Percentiles rank a stretch among this genome's conserved stretches.
Evolutionary conservation across 129 eudicot genomes (phyloP).

Genomic region (Flaveria linearis): DNA sequence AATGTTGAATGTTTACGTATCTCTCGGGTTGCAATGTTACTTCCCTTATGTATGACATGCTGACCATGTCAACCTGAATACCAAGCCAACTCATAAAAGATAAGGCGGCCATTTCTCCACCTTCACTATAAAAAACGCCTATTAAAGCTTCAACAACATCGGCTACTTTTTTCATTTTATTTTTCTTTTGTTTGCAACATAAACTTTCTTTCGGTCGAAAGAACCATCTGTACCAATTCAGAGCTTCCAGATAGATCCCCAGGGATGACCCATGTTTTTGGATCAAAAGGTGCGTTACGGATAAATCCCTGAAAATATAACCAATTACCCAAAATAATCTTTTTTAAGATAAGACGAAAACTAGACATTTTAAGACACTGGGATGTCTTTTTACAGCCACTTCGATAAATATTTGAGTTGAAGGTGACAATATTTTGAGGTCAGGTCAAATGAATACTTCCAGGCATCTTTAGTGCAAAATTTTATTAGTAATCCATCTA

Average conservation of each 20-base stretch:
- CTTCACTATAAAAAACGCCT: constrained; percentile 64
- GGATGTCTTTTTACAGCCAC: constrained; percentile 1
- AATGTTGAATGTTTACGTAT: constrained; percentile 37
- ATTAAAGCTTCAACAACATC: constrained; percentile 90
- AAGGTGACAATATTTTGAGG: background rate
- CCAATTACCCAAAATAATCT: constrained; percentile 11
- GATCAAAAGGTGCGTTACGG: constrained; percentile 71
- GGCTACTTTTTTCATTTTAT: constrained; percentile 64
- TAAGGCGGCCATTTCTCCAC: constrained; percentile 80
- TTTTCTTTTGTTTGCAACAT: constrained; percentile 34
- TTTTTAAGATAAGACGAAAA: constrained; percentile 3
- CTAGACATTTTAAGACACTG: background rate
- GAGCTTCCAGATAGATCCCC: constrained; percentile 41
- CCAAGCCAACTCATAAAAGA: constrained; percentile 88
- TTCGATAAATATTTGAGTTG: background rate
- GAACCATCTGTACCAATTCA: constrained; percentile 38
- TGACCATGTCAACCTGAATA: constrained; percentile 54
- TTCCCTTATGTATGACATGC: constrained; percentile 42
- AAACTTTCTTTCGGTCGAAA: constrained; percentile 45
- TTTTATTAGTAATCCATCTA: background rate
- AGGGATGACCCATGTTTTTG: constrained; percentile 74
- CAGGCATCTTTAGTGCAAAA: background rate
- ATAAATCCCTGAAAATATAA: constrained; percentile 66
- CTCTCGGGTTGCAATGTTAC: constrained; percentile 42
- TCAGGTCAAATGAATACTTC: background rate